phyloP scores from a whole-genome alignment of 2,329 filamentous ascomycete genomes.

The Aureobasidium sp. region DNA sequence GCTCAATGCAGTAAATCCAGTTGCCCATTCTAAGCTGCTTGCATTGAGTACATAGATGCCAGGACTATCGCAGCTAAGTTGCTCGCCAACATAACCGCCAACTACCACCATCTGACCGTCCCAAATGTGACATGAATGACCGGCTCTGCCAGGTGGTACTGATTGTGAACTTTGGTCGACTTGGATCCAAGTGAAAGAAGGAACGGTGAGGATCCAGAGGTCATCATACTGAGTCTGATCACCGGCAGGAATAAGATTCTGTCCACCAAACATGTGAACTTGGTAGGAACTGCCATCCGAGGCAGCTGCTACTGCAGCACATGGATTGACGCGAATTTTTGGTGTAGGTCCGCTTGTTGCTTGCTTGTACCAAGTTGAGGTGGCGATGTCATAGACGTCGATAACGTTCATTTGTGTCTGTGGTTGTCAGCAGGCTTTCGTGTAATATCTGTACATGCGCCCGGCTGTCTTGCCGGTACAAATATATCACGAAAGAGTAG shows the following conservation, averaged over 20 bases:
- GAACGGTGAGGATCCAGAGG: slow-evolving; percentile 71
- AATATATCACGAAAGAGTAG: background rate
- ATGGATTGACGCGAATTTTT: slow-evolving; percentile 53
- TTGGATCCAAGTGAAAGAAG: slow-evolving; percentile 71
- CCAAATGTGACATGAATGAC: slow-evolving; percentile 69
- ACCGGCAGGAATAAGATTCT: slow-evolving; percentile 57
- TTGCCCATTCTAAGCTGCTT: slow-evolving; percentile 58
- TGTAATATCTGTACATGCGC: background rate
- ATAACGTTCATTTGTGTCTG: slow-evolving; percentile 60
- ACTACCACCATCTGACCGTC: slow-evolving; percentile 73
- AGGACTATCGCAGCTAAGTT: slow-evolving; percentile 55
- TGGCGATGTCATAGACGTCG: slow-evolving; percentile 71
- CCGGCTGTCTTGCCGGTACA: background rate
- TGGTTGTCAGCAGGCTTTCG: background rate
- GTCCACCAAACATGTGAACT: slow-evolving; percentile 69
- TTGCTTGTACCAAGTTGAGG: slow-evolving; percentile 64
- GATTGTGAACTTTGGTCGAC: slow-evolving; percentile 44
- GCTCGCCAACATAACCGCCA: slow-evolving; percentile 57
- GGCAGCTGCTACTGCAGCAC: slow-evolving; percentile 64
- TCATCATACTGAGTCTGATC: slow-evolving; percentile 56
- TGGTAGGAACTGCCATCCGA: slow-evolving; percentile 60
- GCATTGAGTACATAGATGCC: slow-evolving; percentile 72
- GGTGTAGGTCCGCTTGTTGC: slow-evolving; percentile 53
- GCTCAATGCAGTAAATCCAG: slow-evolving; percentile 56
- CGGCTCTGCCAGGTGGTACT: slow-evolving; percentile 52